These are phyloP conservation scores for Capsicum chinense DNA, from an alignment of 257 asterid species.

Conservation along the genomic window DNA sequence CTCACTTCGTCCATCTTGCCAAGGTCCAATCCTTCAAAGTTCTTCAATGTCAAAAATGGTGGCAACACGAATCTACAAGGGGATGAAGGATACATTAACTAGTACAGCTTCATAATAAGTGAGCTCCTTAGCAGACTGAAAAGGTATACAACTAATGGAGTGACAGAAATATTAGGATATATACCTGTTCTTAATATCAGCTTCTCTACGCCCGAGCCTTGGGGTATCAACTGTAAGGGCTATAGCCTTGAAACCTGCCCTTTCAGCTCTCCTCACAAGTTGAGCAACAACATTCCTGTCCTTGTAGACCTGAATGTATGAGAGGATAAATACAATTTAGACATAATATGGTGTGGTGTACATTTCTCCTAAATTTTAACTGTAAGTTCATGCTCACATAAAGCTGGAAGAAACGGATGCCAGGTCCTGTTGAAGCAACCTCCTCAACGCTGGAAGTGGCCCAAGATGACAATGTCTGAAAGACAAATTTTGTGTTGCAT, in stretches of 20 bases:
- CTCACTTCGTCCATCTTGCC: slow-evolving; percentile 85
- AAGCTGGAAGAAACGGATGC: slow-evolving; percentile 60
- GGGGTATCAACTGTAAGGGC: slow-evolving; percentile 97
- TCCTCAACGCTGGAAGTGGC: slow-evolving; percentile 78
- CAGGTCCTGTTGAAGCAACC: slow-evolving; percentile 82
- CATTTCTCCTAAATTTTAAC: background rate
- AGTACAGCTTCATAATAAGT: background rate
- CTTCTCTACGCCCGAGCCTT: slow-evolving; percentile 83
- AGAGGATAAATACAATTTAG: slow-evolving; percentile 13
- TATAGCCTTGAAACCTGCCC: slow-evolving; percentile 94
- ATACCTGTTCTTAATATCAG: slow-evolving; percentile 90
- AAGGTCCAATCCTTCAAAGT: slow-evolving; percentile 82
- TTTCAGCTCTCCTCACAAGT: slow-evolving; percentile 90
- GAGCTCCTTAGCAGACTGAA: background rate
- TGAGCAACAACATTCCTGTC: slow-evolving; percentile 90
- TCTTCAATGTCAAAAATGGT: slow-evolving; percentile 72
- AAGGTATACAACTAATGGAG: slow-evolving; percentile 10
- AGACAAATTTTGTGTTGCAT: slow-evolving; percentile 30
- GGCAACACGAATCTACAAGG: slow-evolving; percentile 53
- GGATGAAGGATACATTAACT: slow-evolving; percentile 13
- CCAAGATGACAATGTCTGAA: slow-evolving; percentile 78
- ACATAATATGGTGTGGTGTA: too few species aligned
- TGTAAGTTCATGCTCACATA: slow-evolving; percentile 41
- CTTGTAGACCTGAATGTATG: slow-evolving; percentile 68
- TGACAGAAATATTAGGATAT: background rate